Evolutionary conservation across 2,329 filamentous ascomycete species (phyloP), one percentile per base, ranked within the genome.

Genomic region (Colletotrichum falcatum): DNA sequence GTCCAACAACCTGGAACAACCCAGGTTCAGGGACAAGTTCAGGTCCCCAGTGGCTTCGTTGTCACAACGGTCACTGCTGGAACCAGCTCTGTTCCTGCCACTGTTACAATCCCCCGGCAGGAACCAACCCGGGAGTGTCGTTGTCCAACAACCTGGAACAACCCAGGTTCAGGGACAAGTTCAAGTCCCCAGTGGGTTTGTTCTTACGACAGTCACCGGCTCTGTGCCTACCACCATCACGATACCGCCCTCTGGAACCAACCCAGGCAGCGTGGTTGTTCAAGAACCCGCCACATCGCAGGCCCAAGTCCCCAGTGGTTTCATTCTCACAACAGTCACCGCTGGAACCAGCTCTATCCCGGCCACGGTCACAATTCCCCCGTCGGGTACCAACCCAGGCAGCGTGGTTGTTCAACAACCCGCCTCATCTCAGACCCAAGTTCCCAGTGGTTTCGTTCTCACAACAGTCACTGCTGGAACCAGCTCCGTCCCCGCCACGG

Each of bases 201-300:
- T 62, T 9, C 48, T 62, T 1, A 51, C 60, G 9, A 62, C 60
- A 6, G 48, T 26, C 3, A 62, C 46, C 11, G 48, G 60, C 6
- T 30, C 48, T 1, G 9, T 30, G 3, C 51, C 61, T 4, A 37
- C 49, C 4, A 58, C 61, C 0, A 16, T 65, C 4, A 65, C 61
- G 1, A 20, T 65, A 3, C 5, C 62, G n/a, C 62, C 62, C 2
- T 55, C 62, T 5, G 62, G 62, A 4, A 53, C 23, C 16, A 62
- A 62, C 35, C 60, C 60, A 1, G 60, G 60, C 12, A 62, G 33
- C 9, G 60, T 62, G 2, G 18, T 62, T 9, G 60, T 62, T 23
- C 33, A 54, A 26, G 39, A 55, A 2, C 35, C 56, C 7, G 18
- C 33, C 48, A 0, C 49, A 46, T 1, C 14, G 1, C n/a, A n/a